Evolutionary conservation across 2,329 filamentous ascomycete genomes (phyloP), one percentile per base, ranked within the genome.

Genomic region (Alternaria conjuncta): DNA sequence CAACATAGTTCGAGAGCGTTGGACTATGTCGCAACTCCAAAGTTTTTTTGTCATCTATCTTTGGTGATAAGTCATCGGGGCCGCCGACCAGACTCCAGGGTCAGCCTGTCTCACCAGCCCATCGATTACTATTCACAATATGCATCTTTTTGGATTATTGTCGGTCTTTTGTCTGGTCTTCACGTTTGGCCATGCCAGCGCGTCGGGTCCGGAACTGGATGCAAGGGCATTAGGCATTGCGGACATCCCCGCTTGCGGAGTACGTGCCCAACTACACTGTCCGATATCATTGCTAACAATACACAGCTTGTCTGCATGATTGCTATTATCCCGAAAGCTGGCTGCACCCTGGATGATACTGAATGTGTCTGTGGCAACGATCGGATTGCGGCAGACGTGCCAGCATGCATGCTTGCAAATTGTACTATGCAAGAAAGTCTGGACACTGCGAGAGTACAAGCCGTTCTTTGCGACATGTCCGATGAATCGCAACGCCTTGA

Each of bases 381-480:
- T 4, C 30, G 61, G 5, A 54, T 74, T 15, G 46, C 55, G 21
- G 45, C 59, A 15, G 46, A 23, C 2, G 11, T 64, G 9, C 45
- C 63, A 21, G 61, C 55, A 32, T 74, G 72, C 11, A 63, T 73
- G 65, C 61, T 73, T 12, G 55, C 57, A 18, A 74, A 73, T 26
- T 74, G 71, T 51, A 73, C 71, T 0, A 73, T 73, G 70, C 61
- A 57, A 10, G 72, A 73, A 9, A 58, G 23, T 41, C 13, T 58
- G 53, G 64, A 60, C 8, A 74, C 70, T 5, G 67, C 70, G 2
- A 70, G 69, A 36, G 72, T 75, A 2, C 70, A 73, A 46, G 68
- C 68, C 2, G 63, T 63, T 18, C 44, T 75, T 6, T 75, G 72
- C 59, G 53, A 69, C 13, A 54, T 74, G 7, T 43, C 71, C 2